Conservation (phyloP, 768 basidiomycete genomes). For the Suillus americanus region DNA sequence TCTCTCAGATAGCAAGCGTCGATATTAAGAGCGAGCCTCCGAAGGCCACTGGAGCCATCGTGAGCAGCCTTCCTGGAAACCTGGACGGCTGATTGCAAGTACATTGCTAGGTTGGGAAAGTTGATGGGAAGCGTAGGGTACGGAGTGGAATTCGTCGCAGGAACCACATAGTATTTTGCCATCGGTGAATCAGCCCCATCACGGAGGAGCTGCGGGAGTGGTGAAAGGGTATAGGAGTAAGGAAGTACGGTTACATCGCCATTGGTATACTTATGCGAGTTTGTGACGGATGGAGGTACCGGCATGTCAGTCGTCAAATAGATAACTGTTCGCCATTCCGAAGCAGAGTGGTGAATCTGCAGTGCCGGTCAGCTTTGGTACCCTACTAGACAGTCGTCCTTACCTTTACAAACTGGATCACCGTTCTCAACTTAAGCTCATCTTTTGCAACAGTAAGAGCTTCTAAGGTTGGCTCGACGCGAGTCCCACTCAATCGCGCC, state of each 20-base stretch:
- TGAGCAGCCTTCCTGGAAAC: constrained; percentile 60
- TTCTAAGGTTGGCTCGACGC: constrained; percentile 69
- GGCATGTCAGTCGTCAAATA: constrained; percentile 79
- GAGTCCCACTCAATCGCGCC: constrained; percentile 69
- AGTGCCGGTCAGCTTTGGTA: constrained; percentile 8
- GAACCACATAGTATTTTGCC: constrained; percentile 73
- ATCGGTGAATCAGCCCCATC: constrained; percentile 61
- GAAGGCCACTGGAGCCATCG: constrained; percentile 61
- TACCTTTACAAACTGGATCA: constrained; percentile 80
- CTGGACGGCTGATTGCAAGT: constrained; percentile 69
- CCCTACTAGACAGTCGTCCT: constrained; percentile 16
- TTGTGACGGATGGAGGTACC: constrained; percentile 45
- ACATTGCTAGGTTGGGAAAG: constrained; percentile 74
- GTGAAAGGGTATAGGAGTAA: constrained; percentile 66
- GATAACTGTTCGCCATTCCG: constrained; percentile 71
- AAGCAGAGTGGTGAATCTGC: constrained; percentile 57
- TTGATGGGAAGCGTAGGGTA: constrained; percentile 72
- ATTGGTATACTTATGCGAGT: constrained; percentile 48
- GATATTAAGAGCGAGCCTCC: constrained; percentile 70
- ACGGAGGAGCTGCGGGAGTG: constrained; percentile 59
- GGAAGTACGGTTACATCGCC: constrained; percentile 67
- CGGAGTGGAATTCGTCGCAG: constrained; percentile 55
- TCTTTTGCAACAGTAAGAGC: constrained; percentile 57
- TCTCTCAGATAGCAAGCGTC: constrained; percentile 62
- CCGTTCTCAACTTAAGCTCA: constrained; percentile 62